A percentile compares a stretch with the other conserved stretches of the same genome.
phyloP scores from a whole-genome alignment of 345 rosid genomes.

The Dimocarpus longan region DNA sequence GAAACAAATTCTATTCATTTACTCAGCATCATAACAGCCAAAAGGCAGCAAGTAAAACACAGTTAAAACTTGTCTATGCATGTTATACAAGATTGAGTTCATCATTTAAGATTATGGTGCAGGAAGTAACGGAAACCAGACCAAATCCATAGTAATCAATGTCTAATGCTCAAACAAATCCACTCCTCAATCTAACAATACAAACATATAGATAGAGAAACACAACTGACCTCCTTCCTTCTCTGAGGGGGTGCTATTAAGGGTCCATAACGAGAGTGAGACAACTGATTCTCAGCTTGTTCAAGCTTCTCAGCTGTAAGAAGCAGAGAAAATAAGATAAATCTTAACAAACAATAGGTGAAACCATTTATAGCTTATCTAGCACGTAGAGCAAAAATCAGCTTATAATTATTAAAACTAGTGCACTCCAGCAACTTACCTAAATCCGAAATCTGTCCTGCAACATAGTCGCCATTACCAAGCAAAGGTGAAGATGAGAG shows the following conservation, averaged over 20 bases:
- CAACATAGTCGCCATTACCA: constrained; percentile 98
- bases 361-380: constrained; percentile 7
- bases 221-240: constrained; percentile 77
- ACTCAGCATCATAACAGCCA: not conserved
- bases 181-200: constrained; percentile 6
- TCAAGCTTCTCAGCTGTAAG: constrained; percentile 95
- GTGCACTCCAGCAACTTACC: constrained; percentile 43
- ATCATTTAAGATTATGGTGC: not conserved
- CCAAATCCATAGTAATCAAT: not conserved
- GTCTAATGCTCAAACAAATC: not conserved
- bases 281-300: constrained; percentile 91
- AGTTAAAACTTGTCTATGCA: not conserved
- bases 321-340: constrained; percentile 11
- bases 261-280: constrained; percentile 84
- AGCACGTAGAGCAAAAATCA: constrained; percentile 11
- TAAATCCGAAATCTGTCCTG: constrained; percentile 97
- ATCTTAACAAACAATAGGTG: not conserved
- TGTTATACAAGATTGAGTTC: not conserved
- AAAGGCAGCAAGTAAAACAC: not conserved
- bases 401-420: not conserved
- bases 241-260: constrained; percentile 65
- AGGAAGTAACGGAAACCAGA: not conserved
- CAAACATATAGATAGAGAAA: not conserved
- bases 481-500: constrained; percentile 96
- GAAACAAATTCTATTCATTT: not conserved